Conservation (phyloP, 108 stramenopile species). For the Tribonema minus region DNA sequence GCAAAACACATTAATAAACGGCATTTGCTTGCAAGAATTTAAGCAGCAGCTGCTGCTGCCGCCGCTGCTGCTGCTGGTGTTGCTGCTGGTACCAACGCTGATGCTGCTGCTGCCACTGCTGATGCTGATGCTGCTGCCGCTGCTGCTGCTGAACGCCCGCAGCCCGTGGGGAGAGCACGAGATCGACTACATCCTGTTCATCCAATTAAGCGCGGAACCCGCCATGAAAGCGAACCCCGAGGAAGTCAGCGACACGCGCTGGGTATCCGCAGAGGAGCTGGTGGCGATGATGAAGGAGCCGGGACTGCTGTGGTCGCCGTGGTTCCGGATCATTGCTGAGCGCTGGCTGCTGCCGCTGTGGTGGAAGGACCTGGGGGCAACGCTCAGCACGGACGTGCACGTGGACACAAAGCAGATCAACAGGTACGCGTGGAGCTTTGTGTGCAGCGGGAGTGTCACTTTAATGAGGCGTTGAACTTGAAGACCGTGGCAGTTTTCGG, state of each 20-base stretch:
- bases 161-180: conserved; percentile 98
- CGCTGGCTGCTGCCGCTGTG: conserved; percentile 47
- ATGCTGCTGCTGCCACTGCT: too few species aligned
- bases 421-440: too few species aligned
- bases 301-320: conserved; percentile 51
- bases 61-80: too few species aligned
- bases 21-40: too few species aligned
- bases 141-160: too few species aligned
- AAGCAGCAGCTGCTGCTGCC: too few species aligned
- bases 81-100: too few species aligned
- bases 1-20: too few species aligned
- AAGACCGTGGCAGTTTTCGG: too few species aligned
- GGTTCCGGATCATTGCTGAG: conserved; percentile 56
- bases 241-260: conserved; percentile 39
- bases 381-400: conserved; percentile 48
- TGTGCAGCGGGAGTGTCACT: too few species aligned
- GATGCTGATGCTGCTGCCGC: too few species aligned
- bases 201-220: conserved; percentile 16
- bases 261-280: conserved; percentile 44
- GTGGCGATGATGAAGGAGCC: conserved; percentile 42
- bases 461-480: too few species aligned
- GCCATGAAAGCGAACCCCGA: conserved; percentile 42
- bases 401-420: conserved; percentile 42
- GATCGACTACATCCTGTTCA: conserved; percentile 90
- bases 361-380: conserved; percentile 43